Percentiles rank a stretch among this genome's conserved stretches.
Conservation (phyloP, 768 basidiomycete genomes). For the Calocybe indica region DNA sequence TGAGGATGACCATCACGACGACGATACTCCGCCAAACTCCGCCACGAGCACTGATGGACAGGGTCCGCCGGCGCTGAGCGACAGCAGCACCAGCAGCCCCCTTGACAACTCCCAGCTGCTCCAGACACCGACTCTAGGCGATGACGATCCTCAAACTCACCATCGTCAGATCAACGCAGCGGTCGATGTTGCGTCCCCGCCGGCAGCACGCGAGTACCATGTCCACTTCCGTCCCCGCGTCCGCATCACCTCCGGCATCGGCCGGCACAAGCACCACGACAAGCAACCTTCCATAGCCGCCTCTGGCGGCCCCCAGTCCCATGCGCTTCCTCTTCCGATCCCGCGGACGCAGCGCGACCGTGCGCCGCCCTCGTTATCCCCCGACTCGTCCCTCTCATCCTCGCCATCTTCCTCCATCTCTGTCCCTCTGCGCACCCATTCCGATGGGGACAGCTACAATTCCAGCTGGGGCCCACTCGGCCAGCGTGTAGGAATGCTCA, state of each 20-base stretch:
- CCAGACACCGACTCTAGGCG: conserved; percentile 5
- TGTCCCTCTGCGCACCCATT: conserved; percentile 62
- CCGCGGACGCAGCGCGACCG: conserved; percentile 10
- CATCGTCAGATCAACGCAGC: conserved; percentile 1
- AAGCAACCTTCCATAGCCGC: no score
- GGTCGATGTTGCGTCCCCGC: conserved; percentile 3
- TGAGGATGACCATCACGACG: no score
- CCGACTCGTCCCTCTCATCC: conserved; percentile 41
- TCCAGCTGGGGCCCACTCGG: conserved; percentile 61
- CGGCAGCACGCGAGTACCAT: conserved; percentile 15
- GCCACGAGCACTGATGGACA: no score
- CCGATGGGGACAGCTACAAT: conserved; percentile 36
- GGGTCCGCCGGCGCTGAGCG: no score
- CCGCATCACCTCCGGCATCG: conserved; percentile 68
- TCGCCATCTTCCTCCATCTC: conserved; percentile 81
- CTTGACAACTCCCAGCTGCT: conserved; percentile 12
- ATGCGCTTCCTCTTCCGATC: conserved; percentile 9
- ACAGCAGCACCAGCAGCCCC: conserved; percentile 3
- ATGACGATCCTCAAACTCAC: conserved; percentile 9
- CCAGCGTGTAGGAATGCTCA: conserved; percentile 41
- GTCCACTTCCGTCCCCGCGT: conserved; percentile 74
- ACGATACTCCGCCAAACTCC: background rate
- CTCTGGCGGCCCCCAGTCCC: background rate
- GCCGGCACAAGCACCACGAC: conserved; percentile 32
- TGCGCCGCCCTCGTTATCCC: conserved; percentile 14